Conservation (phyloP, 2,329 filamentous ascomycete genomes). For the Dothidotthia symphoricarpi region DNA sequence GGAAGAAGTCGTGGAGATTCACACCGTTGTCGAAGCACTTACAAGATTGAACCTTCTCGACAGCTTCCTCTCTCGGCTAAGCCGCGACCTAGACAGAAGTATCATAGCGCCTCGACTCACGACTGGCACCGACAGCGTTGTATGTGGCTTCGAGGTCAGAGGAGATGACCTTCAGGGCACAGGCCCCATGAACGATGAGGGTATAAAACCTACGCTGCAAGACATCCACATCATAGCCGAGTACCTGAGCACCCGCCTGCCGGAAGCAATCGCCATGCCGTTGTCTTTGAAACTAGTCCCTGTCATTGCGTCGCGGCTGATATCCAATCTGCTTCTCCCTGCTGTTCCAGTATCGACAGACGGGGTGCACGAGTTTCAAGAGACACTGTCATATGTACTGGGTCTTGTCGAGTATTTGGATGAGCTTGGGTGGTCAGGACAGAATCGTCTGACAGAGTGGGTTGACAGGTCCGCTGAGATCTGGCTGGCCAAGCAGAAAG, state of each 20-base stretch:
- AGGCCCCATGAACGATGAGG: conserved; percentile 28
- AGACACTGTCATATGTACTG: conserved; percentile 62
- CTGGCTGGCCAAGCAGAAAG: conserved; percentile 83
- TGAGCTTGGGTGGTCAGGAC: conserved; percentile 60
- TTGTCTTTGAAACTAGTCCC: conserved; percentile 71
- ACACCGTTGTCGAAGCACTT: conserved; percentile 38
- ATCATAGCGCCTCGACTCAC: conserved; percentile 61
- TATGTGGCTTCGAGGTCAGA: conserved; percentile 33
- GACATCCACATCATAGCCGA: conserved; percentile 45
- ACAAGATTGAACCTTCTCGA: conserved; percentile 42
- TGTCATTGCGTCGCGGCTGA: conserved; percentile 64
- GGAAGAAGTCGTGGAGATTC: conserved; percentile 29
- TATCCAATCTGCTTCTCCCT: conserved; percentile 71
- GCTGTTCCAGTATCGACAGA: conserved; percentile 72
- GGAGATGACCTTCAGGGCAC: conserved; percentile 37
- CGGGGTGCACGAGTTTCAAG: conserved; percentile 70
- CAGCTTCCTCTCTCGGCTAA: conserved; percentile 58
- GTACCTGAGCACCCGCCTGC: conserved; percentile 54
- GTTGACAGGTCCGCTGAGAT: conserved; percentile 73
- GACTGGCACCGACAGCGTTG: conserved; percentile 35
- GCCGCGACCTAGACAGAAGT: conserved; percentile 61
- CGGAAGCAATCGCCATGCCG: conserved; percentile 48
- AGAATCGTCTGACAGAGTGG: conserved; percentile 71
- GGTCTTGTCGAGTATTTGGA: conserved; percentile 65
- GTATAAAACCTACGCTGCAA: conserved; percentile 28